Evolutionary conservation across 1,139 yeast species (phyloP).

Genomic region (Blastobotrys buckinghamii): DNA sequence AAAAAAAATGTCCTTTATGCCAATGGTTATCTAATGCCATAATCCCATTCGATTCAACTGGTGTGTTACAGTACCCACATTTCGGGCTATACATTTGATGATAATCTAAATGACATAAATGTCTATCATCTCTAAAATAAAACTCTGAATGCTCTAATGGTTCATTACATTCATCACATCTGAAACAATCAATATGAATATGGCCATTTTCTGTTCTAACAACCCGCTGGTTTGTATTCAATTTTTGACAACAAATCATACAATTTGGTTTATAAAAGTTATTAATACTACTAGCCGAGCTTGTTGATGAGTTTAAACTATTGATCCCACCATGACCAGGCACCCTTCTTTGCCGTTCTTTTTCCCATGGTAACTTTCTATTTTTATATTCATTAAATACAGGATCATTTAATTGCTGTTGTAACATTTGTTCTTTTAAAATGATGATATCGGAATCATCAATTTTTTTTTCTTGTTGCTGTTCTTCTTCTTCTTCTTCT

Average conservation of each 20-base stretch:
- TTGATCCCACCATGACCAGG: neutral
- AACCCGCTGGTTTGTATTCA: slow-evolving; percentile 21
- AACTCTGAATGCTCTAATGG: slow-evolving; percentile 32
- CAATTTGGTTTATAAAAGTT: neutral
- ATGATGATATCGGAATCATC: neutral
- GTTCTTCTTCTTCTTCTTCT: neutral
- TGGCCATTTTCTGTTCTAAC: slow-evolving; percentile 26
- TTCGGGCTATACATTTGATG: slow-evolving; percentile 31
- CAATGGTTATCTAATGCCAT: slow-evolving; percentile 30
- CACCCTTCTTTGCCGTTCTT: neutral
- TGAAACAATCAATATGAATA: slow-evolving; percentile 30
- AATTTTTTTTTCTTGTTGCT: neutral
- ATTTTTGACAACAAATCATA: slow-evolving; percentile 17
- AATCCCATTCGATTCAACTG: slow-evolving; percentile 31
- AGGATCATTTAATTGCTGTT: neutral
- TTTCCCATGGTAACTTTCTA: neutral
- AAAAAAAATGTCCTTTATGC: slow-evolving; percentile 34
- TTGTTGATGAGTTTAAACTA: neutral
- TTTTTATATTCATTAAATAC: neutral
- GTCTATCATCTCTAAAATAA: slow-evolving; percentile 21
- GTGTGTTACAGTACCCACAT: slow-evolving; percentile 31
- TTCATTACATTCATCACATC: slow-evolving; percentile 28
- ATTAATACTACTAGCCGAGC: neutral
- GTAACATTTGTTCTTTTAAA: neutral
- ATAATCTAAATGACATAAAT: slow-evolving; percentile 34